Evolutionary conservation across 176 grass and related monocot species (phyloP).

Genomic region (Carex littledalei): DNA sequence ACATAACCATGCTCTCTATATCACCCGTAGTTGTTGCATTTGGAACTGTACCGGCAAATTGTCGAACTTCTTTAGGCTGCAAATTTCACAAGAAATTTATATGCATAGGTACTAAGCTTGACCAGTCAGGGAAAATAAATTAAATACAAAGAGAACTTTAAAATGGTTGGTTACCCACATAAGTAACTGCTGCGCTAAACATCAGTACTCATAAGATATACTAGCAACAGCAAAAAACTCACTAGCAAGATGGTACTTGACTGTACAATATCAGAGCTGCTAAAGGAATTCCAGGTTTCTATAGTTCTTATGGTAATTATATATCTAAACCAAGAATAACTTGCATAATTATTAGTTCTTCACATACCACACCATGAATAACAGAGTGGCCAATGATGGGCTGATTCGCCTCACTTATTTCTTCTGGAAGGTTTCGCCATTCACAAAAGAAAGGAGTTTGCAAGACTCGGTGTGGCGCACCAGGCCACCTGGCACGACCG

Average conservation of each 20-base stretch:
- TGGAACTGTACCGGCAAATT: conserved; percentile 69
- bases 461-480: conserved; percentile 70
- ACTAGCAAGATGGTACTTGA: background rate
- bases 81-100: conserved; percentile 25
- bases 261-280: background rate
- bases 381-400: conserved; percentile 64
- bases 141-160: background rate
- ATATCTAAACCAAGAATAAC: background rate
- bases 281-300: background rate
- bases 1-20: conserved; percentile 77
- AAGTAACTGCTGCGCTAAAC: background rate
- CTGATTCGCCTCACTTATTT: conserved; percentile 71
- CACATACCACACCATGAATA: conserved; percentile 81
- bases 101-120: conserved; percentile 6
- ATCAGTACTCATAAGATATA: background rate
- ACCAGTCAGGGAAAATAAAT: background rate
- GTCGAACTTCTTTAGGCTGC: conserved; percentile 58
- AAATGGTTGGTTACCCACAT: background rate
- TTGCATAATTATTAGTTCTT: background rate
- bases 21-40: conserved; percentile 69
- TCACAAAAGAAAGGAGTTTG: conserved; percentile 62
- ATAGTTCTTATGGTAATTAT: background rate
- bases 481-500: conserved; percentile 86
- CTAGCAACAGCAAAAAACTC: background rate
- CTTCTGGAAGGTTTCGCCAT: conserved; percentile 57